Base-by-base conservation (phyloP, 192 early-diverging fungal genomes). In the Diversispora eburnea region DNA sequence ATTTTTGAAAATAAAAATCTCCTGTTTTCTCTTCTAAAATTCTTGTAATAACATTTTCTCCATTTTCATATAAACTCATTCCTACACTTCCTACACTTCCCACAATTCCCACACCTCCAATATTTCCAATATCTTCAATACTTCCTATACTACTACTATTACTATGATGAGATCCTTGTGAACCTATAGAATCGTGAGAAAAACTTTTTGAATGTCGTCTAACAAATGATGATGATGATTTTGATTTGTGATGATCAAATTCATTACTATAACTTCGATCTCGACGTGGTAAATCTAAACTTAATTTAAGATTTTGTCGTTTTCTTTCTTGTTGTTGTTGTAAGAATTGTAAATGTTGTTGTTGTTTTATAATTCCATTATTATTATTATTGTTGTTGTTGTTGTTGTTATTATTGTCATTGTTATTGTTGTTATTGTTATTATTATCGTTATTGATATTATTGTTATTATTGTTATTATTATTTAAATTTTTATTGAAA, bases 151-250 rank as follows among this genome's bases (percentile, higher is more conserved):
- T 33, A 33, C 25, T 33, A 33, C 15, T 19, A 58, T 58, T 77
- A 45, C 47, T 42, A 41, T 25, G 75, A 22, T 54, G 33, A 60
- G 74, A 78, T 43, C 62, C 42, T 63, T 68, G 75, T 6, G 79
- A 80, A 54, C 76, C 77, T 8, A 75, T 78, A 9, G 82, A 83
- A 64, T 83, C 79, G 0, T 72, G 64, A 4, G 82, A 83, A 49
- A 77, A 47, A 7, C 77, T 80, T 62, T 79, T 74, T 43, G 82
- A 77, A 70, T 83, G 82, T 49, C 73, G 75, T 56, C 70, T 75
- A 56, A 77, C 58, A 43, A 72, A 74, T 22, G 20, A 33, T 52
- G 13, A 56, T 54, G 45, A 3, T 13, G 20, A 17, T 4, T 15
- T 43, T 43, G 8, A 49, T 19, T 63, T 22, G 19, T 43, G 60